Evolutionary conservation across 768 basidiomycete genomes (phyloP).

Genomic region (Mycena venus): DNA sequence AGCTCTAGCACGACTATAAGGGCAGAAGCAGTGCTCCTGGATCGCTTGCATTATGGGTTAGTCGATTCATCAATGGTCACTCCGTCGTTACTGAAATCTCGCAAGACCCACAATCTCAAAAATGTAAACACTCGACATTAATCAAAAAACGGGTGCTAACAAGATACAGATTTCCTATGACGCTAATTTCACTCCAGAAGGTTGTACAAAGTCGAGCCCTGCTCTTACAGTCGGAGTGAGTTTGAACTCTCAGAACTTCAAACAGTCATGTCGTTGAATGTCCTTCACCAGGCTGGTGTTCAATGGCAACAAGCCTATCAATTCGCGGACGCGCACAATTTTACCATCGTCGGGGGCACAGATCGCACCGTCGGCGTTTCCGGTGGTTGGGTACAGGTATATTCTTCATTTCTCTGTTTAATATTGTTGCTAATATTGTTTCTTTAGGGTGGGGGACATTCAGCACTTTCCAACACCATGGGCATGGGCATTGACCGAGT

Average conservation of each 20-base stretch:
- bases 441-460: constrained; percentile 36
- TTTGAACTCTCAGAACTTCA: background rate
- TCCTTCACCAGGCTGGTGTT: constrained; percentile 30
- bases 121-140: background rate
- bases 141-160: background rate
- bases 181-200: background rate
- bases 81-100: background rate
- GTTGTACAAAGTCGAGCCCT: background rate
- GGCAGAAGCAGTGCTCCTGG: constrained; percentile 39
- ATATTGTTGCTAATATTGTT: too few relatives aligned
- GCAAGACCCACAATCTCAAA: constrained; percentile 17
- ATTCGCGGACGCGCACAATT: constrained; percentile 35
- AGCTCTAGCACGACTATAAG: constrained; percentile 37
- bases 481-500: constrained; percentile 40
- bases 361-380: constrained; percentile 35
- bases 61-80: background rate
- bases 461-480: constrained; percentile 36
- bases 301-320: constrained; percentile 34
- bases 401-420: background rate
- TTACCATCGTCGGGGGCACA: constrained; percentile 38
- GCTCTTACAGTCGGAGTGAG: constrained; percentile 15
- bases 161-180: constrained; percentile 5
- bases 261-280: background rate
- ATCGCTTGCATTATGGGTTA: constrained; percentile 38
- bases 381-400: constrained; percentile 38